Conservation (phyloP, 2,329 filamentous ascomycete species). For the Tricladium varicosporioides region DNA sequence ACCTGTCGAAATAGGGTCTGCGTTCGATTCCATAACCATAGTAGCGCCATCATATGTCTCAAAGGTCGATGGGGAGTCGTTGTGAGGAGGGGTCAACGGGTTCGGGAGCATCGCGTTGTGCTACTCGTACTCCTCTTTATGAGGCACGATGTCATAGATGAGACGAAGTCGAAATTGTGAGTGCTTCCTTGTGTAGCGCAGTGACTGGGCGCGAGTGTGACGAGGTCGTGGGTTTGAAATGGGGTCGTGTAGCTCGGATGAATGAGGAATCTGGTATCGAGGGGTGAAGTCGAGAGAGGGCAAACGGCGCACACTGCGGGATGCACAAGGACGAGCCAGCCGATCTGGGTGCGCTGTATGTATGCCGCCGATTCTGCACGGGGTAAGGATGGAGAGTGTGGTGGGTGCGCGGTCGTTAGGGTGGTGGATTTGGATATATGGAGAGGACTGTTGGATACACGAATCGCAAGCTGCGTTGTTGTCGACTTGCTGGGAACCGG, state of each 20-base stretch:
- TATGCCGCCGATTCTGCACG: conserved; percentile 5
- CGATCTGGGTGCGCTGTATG: conserved; percentile 1
- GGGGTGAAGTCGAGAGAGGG: conserved; percentile 13
- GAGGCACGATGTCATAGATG: conserved; percentile 20
- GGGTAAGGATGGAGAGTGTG: neutral
- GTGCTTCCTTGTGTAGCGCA: conserved; percentile 19
- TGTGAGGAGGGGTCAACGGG: conserved; percentile 26
- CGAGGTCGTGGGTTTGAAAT: neutral
- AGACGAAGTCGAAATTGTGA: conserved; percentile 13
- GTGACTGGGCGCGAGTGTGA: conserved; percentile 7
- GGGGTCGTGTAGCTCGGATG: conserved; percentile 10
- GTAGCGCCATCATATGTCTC: conserved; percentile 16
- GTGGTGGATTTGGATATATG: no score
- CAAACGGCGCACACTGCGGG: neutral
- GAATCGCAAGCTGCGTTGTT: no score
- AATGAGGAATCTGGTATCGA: conserved; percentile 13
- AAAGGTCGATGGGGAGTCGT: conserved; percentile 19
- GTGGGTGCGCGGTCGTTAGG: no score
- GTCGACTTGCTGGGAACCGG: neutral
- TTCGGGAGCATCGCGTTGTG: conserved; percentile 26
- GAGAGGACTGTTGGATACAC: no score
- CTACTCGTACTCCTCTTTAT: conserved; percentile 17
- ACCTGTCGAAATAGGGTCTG: neutral
- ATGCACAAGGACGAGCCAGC: conserved; percentile 1
- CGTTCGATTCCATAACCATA: neutral